Evolutionary conservation across 208 protist species (phyloP), one percentile per base, ranked within the genome.

Genomic region (Leishmania guyanensis): DNA sequence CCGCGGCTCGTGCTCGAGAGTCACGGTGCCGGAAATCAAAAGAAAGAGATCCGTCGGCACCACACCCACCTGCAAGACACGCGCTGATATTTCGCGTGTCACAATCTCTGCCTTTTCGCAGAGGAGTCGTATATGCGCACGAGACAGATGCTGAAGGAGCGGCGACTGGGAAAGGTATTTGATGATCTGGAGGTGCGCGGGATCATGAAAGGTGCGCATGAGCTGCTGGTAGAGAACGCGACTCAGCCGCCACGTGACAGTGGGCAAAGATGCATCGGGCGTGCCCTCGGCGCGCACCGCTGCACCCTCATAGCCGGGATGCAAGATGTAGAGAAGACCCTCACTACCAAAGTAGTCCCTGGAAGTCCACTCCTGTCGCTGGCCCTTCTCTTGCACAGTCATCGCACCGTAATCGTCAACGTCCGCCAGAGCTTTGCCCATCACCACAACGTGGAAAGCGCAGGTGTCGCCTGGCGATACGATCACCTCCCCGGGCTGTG

Each of bases 361-460:
- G 46, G 65, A 54, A 12, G 14, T 22, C 79, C 79, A 83, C 20
- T 73, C 17, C 54, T 76, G 66, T 17, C 51, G 66, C 66, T 14
- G 26, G 62, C 0, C 17, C 29, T 54, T 12, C 3, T 50, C 36
- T n/a, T 43, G 39, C 4, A 5, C 66, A 50, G 5, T 48, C 39
- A 14, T 0, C 48, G 39, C 29, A n/a, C 26, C 66, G 39, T 17
- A 3, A 14, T n/a, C 39, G 66, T 6, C 66, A 20, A 48, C 29
- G 8, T 60, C 62, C 17, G 73, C 72, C 0, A 66, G 48, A 6
- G 79, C 79, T 53, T 50, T 74, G 17, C 79, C 73, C 36, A 54
- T 29, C 36, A 83, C 79, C 50, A 83, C 79, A 10, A 83, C 64
- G n/a, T 83, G 79, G 43, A 83, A 83, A 16, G 74, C 79, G 16